phyloP scores from a whole-genome alignment of 805 yeast species.

The Saccharomycopsis fermentans region DNA sequence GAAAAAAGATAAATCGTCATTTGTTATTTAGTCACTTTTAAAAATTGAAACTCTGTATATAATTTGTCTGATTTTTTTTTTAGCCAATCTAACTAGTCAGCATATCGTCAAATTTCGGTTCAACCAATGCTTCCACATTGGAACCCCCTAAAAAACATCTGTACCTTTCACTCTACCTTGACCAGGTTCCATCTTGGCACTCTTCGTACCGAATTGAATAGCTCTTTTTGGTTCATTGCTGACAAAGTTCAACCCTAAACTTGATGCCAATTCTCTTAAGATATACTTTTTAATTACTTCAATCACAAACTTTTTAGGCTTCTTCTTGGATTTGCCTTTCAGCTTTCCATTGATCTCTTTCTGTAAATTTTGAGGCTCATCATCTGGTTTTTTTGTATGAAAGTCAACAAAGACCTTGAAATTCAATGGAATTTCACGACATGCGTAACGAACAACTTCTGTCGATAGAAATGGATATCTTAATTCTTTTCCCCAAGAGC shows the following conservation, averaged over 20 bases:
- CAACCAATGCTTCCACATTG: too few species aligned
- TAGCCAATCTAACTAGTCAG: too few species aligned
- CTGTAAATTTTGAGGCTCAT: conserved; percentile 21
- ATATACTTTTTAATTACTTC: conserved; percentile 35
- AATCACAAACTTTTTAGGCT: background rate
- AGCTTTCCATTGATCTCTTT: background rate
- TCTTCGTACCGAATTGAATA: conserved; percentile 90
- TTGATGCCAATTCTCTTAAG: conserved; percentile 51
- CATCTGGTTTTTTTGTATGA: background rate
- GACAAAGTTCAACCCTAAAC: conserved; percentile 43
- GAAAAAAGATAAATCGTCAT: background rate
- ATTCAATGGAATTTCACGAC: conserved; percentile 39
- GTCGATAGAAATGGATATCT: conserved; percentile 80
- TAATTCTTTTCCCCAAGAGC: conserved; percentile 81
- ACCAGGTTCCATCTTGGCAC: conserved; percentile 63
- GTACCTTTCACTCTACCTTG: conserved; percentile 17
- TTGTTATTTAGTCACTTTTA: too few species aligned
- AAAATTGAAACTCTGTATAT: too few species aligned
- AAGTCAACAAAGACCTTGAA: conserved; percentile 26
- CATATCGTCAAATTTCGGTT: too few species aligned
- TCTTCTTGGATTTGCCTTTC: background rate
- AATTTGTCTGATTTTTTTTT: too few species aligned
- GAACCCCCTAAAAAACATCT: background rate
- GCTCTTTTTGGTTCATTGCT: conserved; percentile 80
- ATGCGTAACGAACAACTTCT: conserved; percentile 41